Percentiles rank a stretch among this genome's conserved stretches.
Evolutionary conservation across 306 rosid species (phyloP).

Genomic region (Castanea crenata): DNA sequence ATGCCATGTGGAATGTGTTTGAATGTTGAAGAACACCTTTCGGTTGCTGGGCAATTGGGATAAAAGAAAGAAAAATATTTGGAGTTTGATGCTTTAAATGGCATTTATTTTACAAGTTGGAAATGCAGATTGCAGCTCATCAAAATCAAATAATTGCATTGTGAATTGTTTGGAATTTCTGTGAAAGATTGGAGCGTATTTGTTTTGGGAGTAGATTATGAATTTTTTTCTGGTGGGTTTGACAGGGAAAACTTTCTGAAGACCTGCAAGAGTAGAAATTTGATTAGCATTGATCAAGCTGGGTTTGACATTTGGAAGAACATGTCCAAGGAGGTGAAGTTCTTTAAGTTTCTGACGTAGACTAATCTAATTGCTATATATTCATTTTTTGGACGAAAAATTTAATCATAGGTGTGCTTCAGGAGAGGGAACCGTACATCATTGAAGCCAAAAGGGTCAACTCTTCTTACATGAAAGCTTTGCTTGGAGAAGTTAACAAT

Average conservation of each 20-base stretch:
- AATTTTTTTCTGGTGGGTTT: conserved; percentile 6
- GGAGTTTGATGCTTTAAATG: neutral
- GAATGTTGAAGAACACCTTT: neutral
- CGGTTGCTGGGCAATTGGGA: neutral
- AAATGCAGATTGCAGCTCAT: neutral
- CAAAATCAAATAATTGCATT: neutral
- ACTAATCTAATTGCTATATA: neutral
- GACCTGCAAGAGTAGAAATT: conserved; percentile 4
- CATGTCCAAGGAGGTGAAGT: conserved; percentile 48
- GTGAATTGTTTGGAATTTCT: neutral
- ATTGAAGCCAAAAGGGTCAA: conserved; percentile 34
- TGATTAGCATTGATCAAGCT: conserved; percentile 35
- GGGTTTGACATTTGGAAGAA: conserved; percentile 56
- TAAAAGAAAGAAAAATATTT: neutral
- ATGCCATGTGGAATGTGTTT: neutral
- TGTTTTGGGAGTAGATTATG: conserved; percentile 3
- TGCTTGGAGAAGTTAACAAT: conserved; percentile 35
- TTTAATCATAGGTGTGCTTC: conserved; percentile 13
- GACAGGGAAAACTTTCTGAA: conserved; percentile 45
- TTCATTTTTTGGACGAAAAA: neutral
- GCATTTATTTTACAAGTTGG: neutral
- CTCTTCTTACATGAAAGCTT: conserved; percentile 22
- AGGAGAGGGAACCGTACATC: conserved; percentile 53
- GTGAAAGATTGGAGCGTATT: neutral
- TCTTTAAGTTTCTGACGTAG: neutral